Evolutionary conservation across 202 grass and related monocot species (phyloP), one percentile per base, ranked within the genome.

Genomic region (Brachypodium distachyon): DNA sequence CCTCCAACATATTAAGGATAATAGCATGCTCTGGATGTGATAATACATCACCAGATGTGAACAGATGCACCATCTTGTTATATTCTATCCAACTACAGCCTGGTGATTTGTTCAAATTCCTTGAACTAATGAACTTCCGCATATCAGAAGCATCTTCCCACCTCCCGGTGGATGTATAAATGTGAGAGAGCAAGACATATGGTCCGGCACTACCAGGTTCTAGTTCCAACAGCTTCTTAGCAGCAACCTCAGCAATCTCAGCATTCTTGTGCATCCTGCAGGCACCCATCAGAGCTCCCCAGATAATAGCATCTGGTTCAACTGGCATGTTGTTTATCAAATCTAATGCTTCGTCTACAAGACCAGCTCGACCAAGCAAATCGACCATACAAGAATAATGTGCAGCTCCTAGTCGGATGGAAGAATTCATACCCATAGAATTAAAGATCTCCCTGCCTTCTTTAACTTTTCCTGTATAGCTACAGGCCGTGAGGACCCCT

Each of bases 301-400:
- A 90, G 73, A 93, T 78, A 42, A 93, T 82, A 85, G 87, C 87
- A 60, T 93, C 91, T 12, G 84, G 74, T 77, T 93, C 78, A 60
- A 83, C 17, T 27, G 84, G 74, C 84, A 93, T 93, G 12, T 74
- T 85, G 29, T 70, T 80, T 58, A 90, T 90, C 82, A 93, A 69
- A 82, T 85, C 70, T 57, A 90, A 58, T 63, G 91, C 91, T 87
- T 93, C 87, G 4, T 85, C 70, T 21, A 90, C 44, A 59, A 50
- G 58, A 55, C 91, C 84, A 68, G 84, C 78, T 68, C 84, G 91
- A 69, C 91, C 87, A 85, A 93, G 84, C 74, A 90, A 82, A 85
- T 93, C 91, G 65, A 90, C 86, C 91, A 93, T 87, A 43, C 87
- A 87, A 77, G 87, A 73, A 85, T 93, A 93, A 65, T 90, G 91